A percentile compares a stretch with the other conserved stretches of the same genome.
phyloP scores from a whole-genome alignment of 208 protist species.

The Trypanosomatidae sp. region DNA sequence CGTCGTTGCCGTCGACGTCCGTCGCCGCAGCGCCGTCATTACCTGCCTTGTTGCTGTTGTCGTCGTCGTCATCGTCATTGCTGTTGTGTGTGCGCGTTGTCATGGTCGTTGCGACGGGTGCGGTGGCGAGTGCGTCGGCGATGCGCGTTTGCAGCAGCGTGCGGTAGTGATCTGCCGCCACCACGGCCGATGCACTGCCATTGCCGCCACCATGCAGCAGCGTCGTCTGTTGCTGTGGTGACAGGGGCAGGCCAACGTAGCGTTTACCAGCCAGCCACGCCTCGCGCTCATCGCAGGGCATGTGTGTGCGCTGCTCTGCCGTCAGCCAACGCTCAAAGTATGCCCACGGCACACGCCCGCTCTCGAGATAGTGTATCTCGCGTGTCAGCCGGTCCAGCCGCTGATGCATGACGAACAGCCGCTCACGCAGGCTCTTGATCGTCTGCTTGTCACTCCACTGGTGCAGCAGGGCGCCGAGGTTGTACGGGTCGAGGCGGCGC shows the following conservation, averaged over 20 bases:
- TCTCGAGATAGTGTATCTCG: conserved; percentile 76
- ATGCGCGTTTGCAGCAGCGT: conserved; percentile 30
- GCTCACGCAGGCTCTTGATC: conserved; percentile 71
- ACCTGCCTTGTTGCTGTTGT: conserved; percentile 1
- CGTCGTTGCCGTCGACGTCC: neutral
- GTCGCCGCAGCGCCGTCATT: too few species aligned
- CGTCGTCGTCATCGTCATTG: neutral
- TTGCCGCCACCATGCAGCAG: too few species aligned
- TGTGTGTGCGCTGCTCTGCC: conserved; percentile 48
- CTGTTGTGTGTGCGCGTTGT: neutral
- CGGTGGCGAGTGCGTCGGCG: conserved; percentile 6
- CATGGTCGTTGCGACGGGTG: neutral
- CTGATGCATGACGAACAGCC: conserved; percentile 57
- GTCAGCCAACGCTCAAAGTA: conserved; percentile 86
- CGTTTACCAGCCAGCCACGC: conserved; percentile 56
- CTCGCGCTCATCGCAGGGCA: conserved; percentile 74
- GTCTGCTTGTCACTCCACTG: conserved; percentile 30
- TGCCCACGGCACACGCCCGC: conserved; percentile 51
- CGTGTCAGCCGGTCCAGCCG: conserved; percentile 63
- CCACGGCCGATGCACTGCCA: conserved; percentile 1
- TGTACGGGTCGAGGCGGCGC: conserved; percentile 51
- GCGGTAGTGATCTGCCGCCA: conserved; percentile 17
- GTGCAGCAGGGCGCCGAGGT: conserved; percentile 53
- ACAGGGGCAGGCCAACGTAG: conserved; percentile 23
- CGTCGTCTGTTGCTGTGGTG: conserved; percentile 1